Evolutionary conservation across 306 rosid species (phyloP).

Genomic region (Boehmeria nivea): DNA sequence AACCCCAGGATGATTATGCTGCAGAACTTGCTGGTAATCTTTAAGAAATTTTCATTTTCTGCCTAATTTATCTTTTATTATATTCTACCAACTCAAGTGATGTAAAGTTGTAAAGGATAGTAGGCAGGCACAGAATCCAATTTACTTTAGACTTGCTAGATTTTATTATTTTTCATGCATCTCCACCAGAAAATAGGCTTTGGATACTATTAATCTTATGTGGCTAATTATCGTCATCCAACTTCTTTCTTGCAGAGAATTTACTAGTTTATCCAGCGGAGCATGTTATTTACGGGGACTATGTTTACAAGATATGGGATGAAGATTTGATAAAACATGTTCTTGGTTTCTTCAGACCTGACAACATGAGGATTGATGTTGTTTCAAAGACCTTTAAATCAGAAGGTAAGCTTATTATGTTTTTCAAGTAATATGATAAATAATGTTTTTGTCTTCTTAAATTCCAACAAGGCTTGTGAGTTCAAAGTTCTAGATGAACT

Average conservation of each 20-base stretch:
- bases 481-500: background rate
- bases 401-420: constrained; percentile 39
- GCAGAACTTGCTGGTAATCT: constrained; percentile 82
- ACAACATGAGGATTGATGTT: constrained; percentile 89
- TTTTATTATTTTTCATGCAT: background rate
- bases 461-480: background rate
- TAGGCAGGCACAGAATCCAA: background rate
- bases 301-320: constrained; percentile 77
- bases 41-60: constrained; percentile 3
- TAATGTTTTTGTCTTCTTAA: background rate
- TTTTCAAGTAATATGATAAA: background rate
- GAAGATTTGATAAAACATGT: constrained; percentile 53
- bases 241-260: constrained; percentile 57
- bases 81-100: background rate
- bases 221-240: constrained; percentile 21
- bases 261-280: constrained; percentile 62
- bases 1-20: constrained; percentile 96
- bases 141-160: background rate
- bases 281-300: constrained; percentile 83
- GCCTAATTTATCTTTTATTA: background rate
- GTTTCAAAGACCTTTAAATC: constrained; percentile 56
- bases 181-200: background rate
- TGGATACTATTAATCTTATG: background rate
- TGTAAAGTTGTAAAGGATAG: no score
- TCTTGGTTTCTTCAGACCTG: constrained; percentile 77